A percentile compares a stretch with the other conserved stretches of the same genome.
These are phyloP conservation scores for Cyberlindnera bimundalis DNA, from an alignment of 805 yeast genomes.

Conservation along the genomic window DNA sequence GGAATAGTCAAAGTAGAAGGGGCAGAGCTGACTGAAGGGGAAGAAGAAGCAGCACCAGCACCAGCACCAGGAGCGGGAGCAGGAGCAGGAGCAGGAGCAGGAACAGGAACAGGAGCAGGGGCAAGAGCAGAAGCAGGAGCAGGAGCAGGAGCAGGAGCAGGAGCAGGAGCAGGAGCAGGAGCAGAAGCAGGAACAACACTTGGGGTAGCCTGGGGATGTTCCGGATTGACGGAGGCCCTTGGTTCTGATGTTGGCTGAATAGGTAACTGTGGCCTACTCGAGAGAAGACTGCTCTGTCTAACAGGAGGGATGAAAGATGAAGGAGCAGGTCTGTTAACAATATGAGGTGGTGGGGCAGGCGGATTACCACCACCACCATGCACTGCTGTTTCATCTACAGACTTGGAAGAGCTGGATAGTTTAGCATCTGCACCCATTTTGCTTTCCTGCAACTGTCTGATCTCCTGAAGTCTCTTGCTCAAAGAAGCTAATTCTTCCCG, in stretches of 20 bases:
- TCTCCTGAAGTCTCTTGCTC: conserved; percentile 7
- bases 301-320: conserved; percentile 15
- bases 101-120: background rate
- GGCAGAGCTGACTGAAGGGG: no score
- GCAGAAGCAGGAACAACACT: no score
- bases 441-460: conserved; percentile 1
- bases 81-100: background rate
- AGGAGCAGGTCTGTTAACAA: conserved; percentile 11
- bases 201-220: no score
- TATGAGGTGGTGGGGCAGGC: conserved; percentile 19
- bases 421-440: no score
- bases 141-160: no score
- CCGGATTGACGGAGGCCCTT: no score
- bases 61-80: background rate
- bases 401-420: no score
- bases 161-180: no score
- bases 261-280: background rate
- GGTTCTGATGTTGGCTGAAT: no score
- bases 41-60: background rate
- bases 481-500: conserved; percentile 2
- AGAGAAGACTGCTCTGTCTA: conserved; percentile 2
- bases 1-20: no score
- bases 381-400: no score
- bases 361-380: no score
- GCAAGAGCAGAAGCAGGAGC: background rate